Evolutionary conservation across 2,329 filamentous ascomycete genomes (phyloP), one percentile per base, ranked within the genome.

Genomic region (Penicillium sp.): DNA sequence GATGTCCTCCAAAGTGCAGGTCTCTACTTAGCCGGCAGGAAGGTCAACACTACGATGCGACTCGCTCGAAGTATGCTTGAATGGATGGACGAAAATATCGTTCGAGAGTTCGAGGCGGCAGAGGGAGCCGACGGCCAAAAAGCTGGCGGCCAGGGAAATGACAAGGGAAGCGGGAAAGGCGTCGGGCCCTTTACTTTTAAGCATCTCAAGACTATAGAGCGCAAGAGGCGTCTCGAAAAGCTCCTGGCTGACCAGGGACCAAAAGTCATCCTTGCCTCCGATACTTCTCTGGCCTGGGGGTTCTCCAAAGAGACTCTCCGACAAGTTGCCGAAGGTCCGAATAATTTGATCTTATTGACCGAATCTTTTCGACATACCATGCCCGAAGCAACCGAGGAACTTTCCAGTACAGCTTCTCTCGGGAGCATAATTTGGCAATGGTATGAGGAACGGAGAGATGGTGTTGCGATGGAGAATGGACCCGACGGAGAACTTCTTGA

Each of bases 21-120:
- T 53, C 81, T 97, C 0, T 97, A 93, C 73, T 82, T 99, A 46
- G 94, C 93, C 0, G 93, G 93, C 42, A 89, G 89, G 61, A 96
- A 92, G 63, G 90, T 92, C 65, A 89, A 91, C 60, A 93, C 92
- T 64, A 96, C 93, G 0, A 91, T 98, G 83, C 86, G 92, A 55
- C 92, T 97, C 67, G 91, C 94, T 28, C 86, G 93, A 67, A 97
- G 94, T 75, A 96, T 99, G 91, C 82, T 99, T 35, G 95, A 99
- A 73, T 99, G 95, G 95, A 98, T 99, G 93, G 93, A 98, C 73
- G 93, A 97, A 71, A 89, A 88, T 60, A 96, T 99, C 61, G 90
- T 96, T 45, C 88, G 93, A 57, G 94, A 98, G 70, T 96, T 97
- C 63, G 93, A 97, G 74, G 87, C 89, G 16, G 82, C 77, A 1